phyloP scores from a whole-genome alignment of 31 red algal genomes.

The Odonthalia washingtoniensis region DNA sequence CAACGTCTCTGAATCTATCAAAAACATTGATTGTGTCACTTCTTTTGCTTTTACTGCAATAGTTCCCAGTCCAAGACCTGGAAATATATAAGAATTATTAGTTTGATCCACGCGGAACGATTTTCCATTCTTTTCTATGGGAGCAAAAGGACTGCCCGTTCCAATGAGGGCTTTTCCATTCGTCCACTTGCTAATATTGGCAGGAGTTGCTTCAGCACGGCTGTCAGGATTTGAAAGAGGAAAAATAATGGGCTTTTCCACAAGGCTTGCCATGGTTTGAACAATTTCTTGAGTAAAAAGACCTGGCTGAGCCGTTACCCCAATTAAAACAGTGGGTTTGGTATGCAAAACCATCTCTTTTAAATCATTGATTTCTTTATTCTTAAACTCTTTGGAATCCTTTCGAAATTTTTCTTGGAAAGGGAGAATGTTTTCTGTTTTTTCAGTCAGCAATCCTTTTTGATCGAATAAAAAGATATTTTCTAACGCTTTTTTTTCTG shows the following conservation, averaged over 20 bases:
- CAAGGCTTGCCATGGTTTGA: constrained; percentile 69
- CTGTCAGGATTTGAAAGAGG: constrained; percentile 84
- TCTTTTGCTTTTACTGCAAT: constrained; percentile 60
- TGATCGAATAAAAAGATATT: constrained; percentile 87
- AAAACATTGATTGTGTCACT: constrained; percentile 82
- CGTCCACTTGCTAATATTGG: constrained; percentile 76
- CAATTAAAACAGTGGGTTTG: constrained; percentile 86
- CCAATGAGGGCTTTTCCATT: constrained; percentile 81
- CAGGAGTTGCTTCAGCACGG: constrained; percentile 83
- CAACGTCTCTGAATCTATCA: constrained; percentile 75
- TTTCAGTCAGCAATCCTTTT: constrained; percentile 76
- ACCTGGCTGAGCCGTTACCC: constrained; percentile 76
- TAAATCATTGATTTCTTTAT: background rate
- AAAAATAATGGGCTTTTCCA: constrained; percentile 81
- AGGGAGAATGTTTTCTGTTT: constrained; percentile 50
- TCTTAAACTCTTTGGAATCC: constrained; percentile 10
- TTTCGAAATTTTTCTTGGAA: constrained; percentile 73
- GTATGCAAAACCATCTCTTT: constrained; percentile 51
- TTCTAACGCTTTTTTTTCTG: constrained; percentile 53
- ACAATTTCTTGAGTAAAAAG: constrained; percentile 83
- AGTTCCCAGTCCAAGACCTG: constrained; percentile 89
- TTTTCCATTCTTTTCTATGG: constrained; percentile 47
- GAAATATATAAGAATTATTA: constrained; percentile 96
- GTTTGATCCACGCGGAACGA: constrained; percentile 67
- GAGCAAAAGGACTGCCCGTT: constrained; percentile 82